Evolutionary conservation across 164 flowering plant species (phyloP), one percentile per base, ranked within the genome.

Genomic region (Sextonia rubra): DNA sequence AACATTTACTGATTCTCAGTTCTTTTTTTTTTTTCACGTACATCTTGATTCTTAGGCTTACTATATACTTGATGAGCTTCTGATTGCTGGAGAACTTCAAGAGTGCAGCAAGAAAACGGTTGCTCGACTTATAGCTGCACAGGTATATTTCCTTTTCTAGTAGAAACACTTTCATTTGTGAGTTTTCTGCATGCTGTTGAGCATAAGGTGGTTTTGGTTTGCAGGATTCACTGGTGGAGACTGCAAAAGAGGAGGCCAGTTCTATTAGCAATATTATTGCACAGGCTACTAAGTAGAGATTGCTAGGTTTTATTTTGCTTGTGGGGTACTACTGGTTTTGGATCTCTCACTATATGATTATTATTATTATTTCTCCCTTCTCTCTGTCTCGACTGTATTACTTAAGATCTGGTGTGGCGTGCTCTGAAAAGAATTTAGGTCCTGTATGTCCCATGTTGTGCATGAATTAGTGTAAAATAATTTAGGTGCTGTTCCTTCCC

Each of bases 71-170:
- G 92, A 93, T 76, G 98, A 93, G 80, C 69, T 91, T 73, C 73
- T 93, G 75, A 83, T 93, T 75, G 98, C 96, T 52, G 94, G 98
- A 12, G 98, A 94, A 78, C 96, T 94, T 68, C 96, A 94, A 81
- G 98, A 91, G 72, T 84, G 97, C 1, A 94, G 97, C 89, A 94
- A 94, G 92, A 94, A 87, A 80, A 90, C 92, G 23, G 88, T 90
- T 71, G 91, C 92, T 32, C 83, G 98, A 60, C 78, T 90, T 72
- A 88, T 92, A 62, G 92, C 94, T 71, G 89, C 93, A 47, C 98
- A 94, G 90, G 97, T 93, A 76, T 23, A 17, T 66, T 56, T 18
- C 44, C 67, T 64, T 17, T 12, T 20, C 23, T 14, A 32, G 8
- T 32, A 2, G 4, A n/a, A 52, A 37, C 3, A 11, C 25, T 22